A percentile compares a stretch with the other conserved stretches of the same genome.
Evolutionary conservation across 495 filamentous ascomycete genomes (phyloP).

Genomic region (Lasiosphaeria ovina): DNA sequence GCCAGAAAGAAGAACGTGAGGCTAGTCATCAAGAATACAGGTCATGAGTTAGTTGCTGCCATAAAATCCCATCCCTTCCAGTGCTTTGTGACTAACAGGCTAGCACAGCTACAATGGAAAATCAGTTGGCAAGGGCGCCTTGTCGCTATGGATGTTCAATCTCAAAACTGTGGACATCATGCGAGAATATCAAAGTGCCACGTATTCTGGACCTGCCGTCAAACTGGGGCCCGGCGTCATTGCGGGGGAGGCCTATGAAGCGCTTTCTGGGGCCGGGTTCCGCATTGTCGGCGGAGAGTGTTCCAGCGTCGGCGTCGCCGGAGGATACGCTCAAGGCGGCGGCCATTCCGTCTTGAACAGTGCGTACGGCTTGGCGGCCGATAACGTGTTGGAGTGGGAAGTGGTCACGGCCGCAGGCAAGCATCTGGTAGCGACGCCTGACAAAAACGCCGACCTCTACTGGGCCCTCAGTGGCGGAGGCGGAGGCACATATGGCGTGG

Average conservation of each 20-base stretch:
- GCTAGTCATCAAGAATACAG: constrained; percentile 44
- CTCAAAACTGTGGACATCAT: constrained; percentile 47
- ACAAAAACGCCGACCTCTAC: constrained; percentile 52
- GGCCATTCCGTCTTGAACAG: constrained; percentile 55
- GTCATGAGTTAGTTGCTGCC: constrained; percentile 12
- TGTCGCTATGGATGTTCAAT: constrained; percentile 61
- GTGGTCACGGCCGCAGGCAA: constrained; percentile 51
- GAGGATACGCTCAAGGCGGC: constrained; percentile 56
- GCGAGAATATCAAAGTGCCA: constrained; percentile 28
- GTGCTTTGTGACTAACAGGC: not conserved
- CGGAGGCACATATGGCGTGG: constrained; percentile 52
- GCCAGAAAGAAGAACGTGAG: constrained; percentile 37
- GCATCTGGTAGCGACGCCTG: constrained; percentile 42
- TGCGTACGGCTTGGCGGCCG: constrained; percentile 56
- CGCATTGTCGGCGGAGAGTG: constrained; percentile 47
- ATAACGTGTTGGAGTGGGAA: constrained; percentile 58
- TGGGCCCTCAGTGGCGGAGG: constrained; percentile 62
- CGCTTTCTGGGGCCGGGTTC: constrained; percentile 38
- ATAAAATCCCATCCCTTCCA: not conserved
- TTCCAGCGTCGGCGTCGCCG: constrained; percentile 48
- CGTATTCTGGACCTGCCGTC: constrained; percentile 46
- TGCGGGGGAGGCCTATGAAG: constrained; percentile 44
- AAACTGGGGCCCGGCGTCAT: constrained; percentile 55
- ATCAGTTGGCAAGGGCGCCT: constrained; percentile 51
- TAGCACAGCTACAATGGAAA: constrained; percentile 41